phyloP scores from a whole-genome alignment of 2,329 filamentous ascomycete species.

The Botryosphaeria dothidea region DNA sequence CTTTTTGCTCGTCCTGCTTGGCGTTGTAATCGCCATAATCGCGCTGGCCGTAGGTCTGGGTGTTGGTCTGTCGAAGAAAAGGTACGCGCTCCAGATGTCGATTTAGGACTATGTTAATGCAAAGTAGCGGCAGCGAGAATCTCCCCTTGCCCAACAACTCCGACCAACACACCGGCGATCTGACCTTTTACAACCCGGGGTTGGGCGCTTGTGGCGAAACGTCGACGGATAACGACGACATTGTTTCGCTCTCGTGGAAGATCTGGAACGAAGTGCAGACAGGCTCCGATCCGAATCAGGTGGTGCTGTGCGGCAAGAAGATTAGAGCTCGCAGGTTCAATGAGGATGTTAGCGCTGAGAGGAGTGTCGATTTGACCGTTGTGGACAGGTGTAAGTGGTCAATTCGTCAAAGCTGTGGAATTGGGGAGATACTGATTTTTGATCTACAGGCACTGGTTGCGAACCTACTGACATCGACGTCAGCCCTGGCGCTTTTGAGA shows the following conservation, averaged over 20 bases:
- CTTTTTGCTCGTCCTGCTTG: constrained; percentile 4
- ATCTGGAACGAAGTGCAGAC: constrained; percentile 62
- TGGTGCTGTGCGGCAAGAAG: constrained; percentile 66
- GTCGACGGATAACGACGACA: constrained; percentile 55
- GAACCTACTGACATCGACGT: constrained; percentile 52
- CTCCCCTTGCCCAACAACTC: constrained; percentile 10
- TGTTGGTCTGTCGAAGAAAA: constrained; percentile 2
- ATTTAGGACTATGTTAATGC: neutral
- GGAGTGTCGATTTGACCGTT: constrained; percentile 62
- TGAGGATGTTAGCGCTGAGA: constrained; percentile 45
- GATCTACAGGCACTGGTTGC: constrained; percentile 46
- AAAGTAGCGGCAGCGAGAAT: constrained; percentile 2
- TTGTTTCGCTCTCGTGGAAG: constrained; percentile 68
- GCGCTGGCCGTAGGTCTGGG: constrained; percentile 5
- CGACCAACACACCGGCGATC: constrained; percentile 52
- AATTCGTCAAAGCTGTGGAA: neutral
- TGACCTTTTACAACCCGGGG: constrained; percentile 68
- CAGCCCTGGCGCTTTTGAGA: constrained; percentile 49
- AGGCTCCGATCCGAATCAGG: constrained; percentile 56
- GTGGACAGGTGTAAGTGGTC: constrained; percentile 62
- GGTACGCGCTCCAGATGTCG: neutral
- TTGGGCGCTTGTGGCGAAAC: constrained; percentile 70
- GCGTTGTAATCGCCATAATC: neutral
- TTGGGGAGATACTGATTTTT: constrained; percentile 17
- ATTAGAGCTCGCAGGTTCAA: constrained; percentile 61